phyloP scores from a whole-genome alignment of 78 protist genomes.

The Dictyostelium capitatum region DNA sequence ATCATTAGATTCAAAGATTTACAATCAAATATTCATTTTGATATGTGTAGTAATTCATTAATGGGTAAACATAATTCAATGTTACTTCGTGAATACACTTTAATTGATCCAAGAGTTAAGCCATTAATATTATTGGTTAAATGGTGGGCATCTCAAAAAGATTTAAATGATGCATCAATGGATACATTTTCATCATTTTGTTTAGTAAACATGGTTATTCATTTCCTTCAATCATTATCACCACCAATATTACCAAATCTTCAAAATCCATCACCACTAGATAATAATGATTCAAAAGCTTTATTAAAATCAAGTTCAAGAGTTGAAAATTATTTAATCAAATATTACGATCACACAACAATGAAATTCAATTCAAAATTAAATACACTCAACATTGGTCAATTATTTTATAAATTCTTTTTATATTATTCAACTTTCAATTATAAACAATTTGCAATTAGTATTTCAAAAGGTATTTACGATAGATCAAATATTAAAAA shows the following conservation, averaged over 20 bases:
- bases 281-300: not conserved
- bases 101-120: not conserved
- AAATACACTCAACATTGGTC: not conserved
- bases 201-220: slow-evolving; percentile 35
- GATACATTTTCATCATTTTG: slow-evolving; percentile 33
- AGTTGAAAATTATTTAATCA: not conserved
- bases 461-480: slow-evolving; percentile 8
- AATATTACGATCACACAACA: not conserved
- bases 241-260: slow-evolving; percentile 62
- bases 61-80: slow-evolving; percentile 23
- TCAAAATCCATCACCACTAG: not conserved
- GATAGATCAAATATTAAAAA: too few relatives aligned
- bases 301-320: not conserved
- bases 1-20: slow-evolving; percentile 20
- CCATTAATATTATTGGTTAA: not conserved
- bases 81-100: not conserved
- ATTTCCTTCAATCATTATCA: slow-evolving; percentile 24
- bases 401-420: slow-evolving; percentile 45
- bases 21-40: slow-evolving; percentile 9
- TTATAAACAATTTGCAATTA: not conserved
- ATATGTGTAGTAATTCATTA: slow-evolving; percentile 21
- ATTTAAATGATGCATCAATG: slow-evolving; percentile 28
- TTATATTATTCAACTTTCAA: slow-evolving; percentile 20
- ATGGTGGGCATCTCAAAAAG: slow-evolving; percentile 7
- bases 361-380: not conserved